A percentile compares a stretch with the other conserved stretches of the same genome.
Evolutionary conservation across 306 rosid species (phyloP).

Genomic region (Senna tora): DNA sequence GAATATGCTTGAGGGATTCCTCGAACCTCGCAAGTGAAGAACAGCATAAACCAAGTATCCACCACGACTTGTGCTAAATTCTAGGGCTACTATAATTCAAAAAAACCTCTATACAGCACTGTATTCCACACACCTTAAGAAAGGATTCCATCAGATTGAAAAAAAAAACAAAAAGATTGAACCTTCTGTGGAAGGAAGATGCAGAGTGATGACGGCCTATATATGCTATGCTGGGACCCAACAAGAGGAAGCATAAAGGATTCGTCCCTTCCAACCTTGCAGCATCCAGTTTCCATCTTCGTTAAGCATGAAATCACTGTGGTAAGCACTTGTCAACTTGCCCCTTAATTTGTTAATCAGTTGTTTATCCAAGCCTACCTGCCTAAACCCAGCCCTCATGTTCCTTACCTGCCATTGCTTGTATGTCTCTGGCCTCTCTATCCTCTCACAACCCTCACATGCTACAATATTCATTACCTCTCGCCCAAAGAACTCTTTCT

Average conservation of each 20-base stretch:
- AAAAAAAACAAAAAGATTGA: no score
- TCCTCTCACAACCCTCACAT: constrained; percentile 70
- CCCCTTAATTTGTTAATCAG: constrained; percentile 47
- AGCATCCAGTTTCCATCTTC: constrained; percentile 70
- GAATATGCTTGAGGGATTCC: no score
- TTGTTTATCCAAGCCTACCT: constrained; percentile 51
- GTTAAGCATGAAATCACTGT: constrained; percentile 57
- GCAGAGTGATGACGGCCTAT: no score
- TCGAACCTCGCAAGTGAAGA: no score
- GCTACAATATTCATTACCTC: constrained; percentile 59
- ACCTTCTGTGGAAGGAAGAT: no score
- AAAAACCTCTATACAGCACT: no score
- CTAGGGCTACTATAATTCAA: no score
- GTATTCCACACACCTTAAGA: no score
- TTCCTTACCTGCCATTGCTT: constrained; percentile 69
- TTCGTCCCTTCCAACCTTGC: constrained; percentile 82
- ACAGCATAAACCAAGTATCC: no score
- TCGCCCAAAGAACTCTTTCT: constrained; percentile 59
- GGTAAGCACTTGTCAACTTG: constrained; percentile 45
- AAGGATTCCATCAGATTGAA: no score
- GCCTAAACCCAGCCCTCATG: constrained; percentile 60
- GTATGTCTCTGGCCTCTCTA: constrained; percentile 66
- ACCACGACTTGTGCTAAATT: no score
- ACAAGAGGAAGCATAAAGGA: constrained; percentile 54
- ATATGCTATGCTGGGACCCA: constrained; percentile 61